Evolutionary conservation across 768 basidiomycete genomes (phyloP).

Genomic region (Russula ochroleuca): DNA sequence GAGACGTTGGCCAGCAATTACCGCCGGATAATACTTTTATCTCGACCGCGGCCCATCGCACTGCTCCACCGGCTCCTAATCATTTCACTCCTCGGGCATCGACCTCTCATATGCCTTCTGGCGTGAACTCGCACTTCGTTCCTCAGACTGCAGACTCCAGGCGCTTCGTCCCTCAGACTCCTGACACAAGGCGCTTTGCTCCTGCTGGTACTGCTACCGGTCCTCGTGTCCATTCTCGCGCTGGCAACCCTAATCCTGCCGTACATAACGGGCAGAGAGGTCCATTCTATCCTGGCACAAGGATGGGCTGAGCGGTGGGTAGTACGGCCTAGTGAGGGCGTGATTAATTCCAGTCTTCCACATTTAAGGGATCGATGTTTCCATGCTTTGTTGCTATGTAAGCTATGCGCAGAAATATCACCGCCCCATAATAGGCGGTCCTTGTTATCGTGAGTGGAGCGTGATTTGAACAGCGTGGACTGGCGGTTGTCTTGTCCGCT

Average conservation of each 20-base stretch:
- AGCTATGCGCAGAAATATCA: neutral
- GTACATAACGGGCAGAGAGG: slow-evolving; percentile 41
- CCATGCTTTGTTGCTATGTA: neutral
- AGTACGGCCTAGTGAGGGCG: neutral
- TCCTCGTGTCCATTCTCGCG: slow-evolving; percentile 25
- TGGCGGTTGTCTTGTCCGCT: neutral
- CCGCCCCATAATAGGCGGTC: neutral
- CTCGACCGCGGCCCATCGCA: neutral
- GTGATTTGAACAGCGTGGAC: no score
- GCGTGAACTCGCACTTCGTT: slow-evolving; percentile 15
- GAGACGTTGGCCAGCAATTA: neutral
- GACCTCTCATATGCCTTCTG: slow-evolving; percentile 12
- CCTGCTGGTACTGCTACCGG: slow-evolving; percentile 13
- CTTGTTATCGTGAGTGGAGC: neutral
- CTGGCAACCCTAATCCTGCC: slow-evolving; percentile 17
- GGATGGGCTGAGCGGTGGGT: slow-evolving; percentile 26
- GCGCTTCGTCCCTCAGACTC: slow-evolving; percentile 26
- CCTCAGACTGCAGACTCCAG: slow-evolving; percentile 25
- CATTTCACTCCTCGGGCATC: slow-evolving; percentile 21
- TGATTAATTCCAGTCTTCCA: slow-evolving; percentile 1
- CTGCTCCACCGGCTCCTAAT: neutral
- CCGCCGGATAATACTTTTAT: slow-evolving; percentile 1
- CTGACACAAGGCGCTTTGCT: slow-evolving; percentile 25
- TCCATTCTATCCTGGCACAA: slow-evolving; percentile 46
- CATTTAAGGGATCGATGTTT: neutral